These are phyloP conservation scores for Pelargonium fulgidum DNA, from an alignment of 441 rosid genomes.

Conservation along the genomic window DNA sequence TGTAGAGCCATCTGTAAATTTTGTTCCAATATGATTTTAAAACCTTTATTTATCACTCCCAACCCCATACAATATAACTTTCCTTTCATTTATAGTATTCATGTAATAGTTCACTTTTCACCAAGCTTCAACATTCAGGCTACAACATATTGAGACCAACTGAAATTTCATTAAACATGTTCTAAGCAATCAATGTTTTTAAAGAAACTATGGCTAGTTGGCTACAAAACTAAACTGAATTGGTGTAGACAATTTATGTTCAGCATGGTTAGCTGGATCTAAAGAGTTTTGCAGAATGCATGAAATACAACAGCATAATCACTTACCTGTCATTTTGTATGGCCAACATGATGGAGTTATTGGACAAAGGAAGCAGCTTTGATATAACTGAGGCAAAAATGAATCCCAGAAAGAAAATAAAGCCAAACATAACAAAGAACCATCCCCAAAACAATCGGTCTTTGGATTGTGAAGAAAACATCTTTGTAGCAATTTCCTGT, in stretches of 20 bases:
- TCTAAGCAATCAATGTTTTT: neutral
- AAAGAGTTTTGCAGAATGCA: neutral
- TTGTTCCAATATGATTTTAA: neutral
- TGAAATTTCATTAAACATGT: neutral
- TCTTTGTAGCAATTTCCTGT: neutral
- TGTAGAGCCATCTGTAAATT: neutral
- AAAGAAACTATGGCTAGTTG: neutral
- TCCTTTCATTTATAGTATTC: neutral
- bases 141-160: neutral
- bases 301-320: neutral
- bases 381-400: conserved; percentile 20
- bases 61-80: too few relatives aligned
- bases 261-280: too few relatives aligned
- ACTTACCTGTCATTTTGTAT: conserved; percentile 23
- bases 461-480: neutral
- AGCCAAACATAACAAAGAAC: conserved; percentile 18
- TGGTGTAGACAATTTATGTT: too few relatives aligned
- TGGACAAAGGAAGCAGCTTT: conserved; percentile 20
- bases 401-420: conserved; percentile 19
- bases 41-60: neutral
- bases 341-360: conserved; percentile 20
- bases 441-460: conserved; percentile 17
- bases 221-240: neutral
- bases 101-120: neutral
- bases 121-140: neutral